Evolutionary conservation across 1,139 yeast genomes (phyloP).

Genomic region (Debaryomyces psychrophilus): DNA sequence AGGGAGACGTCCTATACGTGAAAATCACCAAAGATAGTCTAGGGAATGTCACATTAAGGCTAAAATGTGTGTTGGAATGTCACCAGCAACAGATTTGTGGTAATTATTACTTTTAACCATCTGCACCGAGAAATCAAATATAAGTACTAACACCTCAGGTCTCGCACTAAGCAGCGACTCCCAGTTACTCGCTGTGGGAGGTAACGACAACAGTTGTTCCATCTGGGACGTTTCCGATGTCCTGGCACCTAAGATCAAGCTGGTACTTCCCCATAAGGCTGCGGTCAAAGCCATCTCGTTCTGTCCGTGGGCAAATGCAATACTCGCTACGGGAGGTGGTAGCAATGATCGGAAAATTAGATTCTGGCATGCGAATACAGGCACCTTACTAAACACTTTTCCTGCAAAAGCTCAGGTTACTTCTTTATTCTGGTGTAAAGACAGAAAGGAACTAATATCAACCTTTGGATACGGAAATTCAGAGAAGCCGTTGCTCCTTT

Average conservation of each 20-base stretch:
- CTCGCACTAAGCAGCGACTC: slow-evolving; percentile 54
- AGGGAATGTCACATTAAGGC: slow-evolving; percentile 13
- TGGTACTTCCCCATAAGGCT: slow-evolving; percentile 46
- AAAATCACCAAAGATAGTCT: slow-evolving; percentile 26
- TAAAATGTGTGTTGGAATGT: slow-evolving; percentile 40
- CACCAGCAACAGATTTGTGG: slow-evolving; percentile 76
- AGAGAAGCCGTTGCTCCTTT: slow-evolving; percentile 48
- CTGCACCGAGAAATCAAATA: neutral
- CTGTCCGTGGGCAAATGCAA: slow-evolving; percentile 47
- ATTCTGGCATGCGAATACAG: slow-evolving; percentile 84
- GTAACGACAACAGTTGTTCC: slow-evolving; percentile 71
- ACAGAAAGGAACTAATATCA: slow-evolving; percentile 65
- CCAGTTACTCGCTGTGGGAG: slow-evolving; percentile 66
- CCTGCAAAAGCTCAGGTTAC: slow-evolving; percentile 77
- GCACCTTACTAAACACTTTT: slow-evolving; percentile 60
- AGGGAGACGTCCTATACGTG: slow-evolving; percentile 60
- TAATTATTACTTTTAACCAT: slow-evolving; percentile 20
- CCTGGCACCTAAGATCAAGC: slow-evolving; percentile 44
- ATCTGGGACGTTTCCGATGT: slow-evolving; percentile 61
- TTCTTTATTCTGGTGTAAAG: slow-evolving; percentile 72
- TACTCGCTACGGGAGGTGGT: slow-evolving; percentile 52
- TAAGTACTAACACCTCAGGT: slow-evolving; percentile 32
- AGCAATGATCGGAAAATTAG: slow-evolving; percentile 51
- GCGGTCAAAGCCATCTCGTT: slow-evolving; percentile 50
- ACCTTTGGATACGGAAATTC: slow-evolving; percentile 78